Conservation (phyloP, 441 rosid species). For the Lepidium campestre region DNA sequence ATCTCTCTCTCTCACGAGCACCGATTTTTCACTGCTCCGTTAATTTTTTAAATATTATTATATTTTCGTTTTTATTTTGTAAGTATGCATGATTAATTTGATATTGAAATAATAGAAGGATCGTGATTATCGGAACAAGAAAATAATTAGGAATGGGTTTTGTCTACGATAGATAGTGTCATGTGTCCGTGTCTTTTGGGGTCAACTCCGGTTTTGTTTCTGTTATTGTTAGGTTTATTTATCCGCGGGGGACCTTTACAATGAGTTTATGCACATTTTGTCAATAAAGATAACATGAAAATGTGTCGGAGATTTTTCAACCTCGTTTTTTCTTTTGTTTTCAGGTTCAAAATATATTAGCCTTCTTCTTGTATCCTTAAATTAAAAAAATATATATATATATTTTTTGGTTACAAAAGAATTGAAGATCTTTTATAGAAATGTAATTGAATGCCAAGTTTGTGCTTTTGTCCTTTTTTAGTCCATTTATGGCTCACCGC, state of each 20-base stretch:
- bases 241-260: constrained; percentile 12
- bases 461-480: neutral
- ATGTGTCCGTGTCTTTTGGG: neutral
- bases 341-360: neutral
- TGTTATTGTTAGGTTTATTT: constrained; percentile 4
- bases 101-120: constrained; percentile 10
- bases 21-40: neutral
- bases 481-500: neutral
- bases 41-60: too few relatives aligned
- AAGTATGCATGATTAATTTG: neutral
- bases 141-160: constrained; percentile 8
- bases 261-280: neutral
- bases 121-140: constrained; percentile 18
- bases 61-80: neutral
- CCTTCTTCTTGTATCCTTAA: neutral
- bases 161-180: constrained; percentile 5
- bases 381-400: too few relatives aligned
- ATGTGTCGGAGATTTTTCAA: constrained; percentile 24
- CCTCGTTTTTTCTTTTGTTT: neutral
- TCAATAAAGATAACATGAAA: neutral
- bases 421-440: neutral
- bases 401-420: neutral
- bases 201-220: constrained; percentile 5
- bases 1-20: constrained; percentile 5
- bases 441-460: neutral